Base-by-base conservation (phyloP, 768 basidiomycete species). In the Lactarius sanguifluus region DNA sequence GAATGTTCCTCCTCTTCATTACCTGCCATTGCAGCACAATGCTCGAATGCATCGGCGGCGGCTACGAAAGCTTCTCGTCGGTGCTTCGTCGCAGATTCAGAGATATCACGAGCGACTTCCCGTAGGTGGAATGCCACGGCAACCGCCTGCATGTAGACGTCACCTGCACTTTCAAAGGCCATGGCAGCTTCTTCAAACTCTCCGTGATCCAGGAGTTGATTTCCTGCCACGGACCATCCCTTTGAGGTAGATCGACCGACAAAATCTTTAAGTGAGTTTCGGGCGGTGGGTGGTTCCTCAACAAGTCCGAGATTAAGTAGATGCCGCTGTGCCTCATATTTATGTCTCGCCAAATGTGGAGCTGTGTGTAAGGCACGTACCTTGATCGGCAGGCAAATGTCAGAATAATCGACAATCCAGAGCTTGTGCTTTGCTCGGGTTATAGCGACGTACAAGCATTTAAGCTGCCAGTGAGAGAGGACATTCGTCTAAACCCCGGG, bases 401-500 rank as follows among this genome's bases (percentile, higher is more conserved):
- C 75, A 81, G 85, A 86, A 28, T 84, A 72, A 7, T 91, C 90
- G 1, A 83, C 82, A 23, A 91, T 84, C 87, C 89, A 89, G 9
- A 91, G 71, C 58, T 88, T 87, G 65, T 85, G 87, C 45, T 85
- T 80, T 1, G 89, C 88, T 52, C 89, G 75, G 0, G 90, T 91
- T 20, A 89, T 81, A 0, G 87, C 89, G 4, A 91, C 89, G 64
- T 91, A 91, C 0, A 91, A 75, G 55, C 79, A 81, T 70, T 91
- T 90, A 28, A 91, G 77, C 88, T 89, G 23, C 25, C 50, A 1
- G 25, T 23, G 28, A 1, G 20, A 10, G 0, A 13, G 2, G 38
- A 58, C 15, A 62, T 40, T 3, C 10, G 10, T 25, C 55, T 30
- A 45, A 23, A 6, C 30, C n/a, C 16, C 12, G 16, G 18, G 36